Conservation (phyloP, 2,329 filamentous ascomycete species). For the Grosmannia penicillata region DNA sequence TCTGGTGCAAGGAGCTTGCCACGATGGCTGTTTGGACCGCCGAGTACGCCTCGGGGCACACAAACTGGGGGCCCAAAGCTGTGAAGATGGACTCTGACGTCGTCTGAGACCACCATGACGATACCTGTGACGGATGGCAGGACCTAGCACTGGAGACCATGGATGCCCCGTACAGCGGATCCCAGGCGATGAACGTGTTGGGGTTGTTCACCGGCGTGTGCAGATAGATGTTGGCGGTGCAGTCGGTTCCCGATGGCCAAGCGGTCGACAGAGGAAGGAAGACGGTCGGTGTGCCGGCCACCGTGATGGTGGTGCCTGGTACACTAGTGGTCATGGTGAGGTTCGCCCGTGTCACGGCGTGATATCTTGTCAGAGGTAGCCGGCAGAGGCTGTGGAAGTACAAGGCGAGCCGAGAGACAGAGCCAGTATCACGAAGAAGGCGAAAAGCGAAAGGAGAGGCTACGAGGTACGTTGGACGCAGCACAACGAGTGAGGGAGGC, state of each 20-base stretch:
- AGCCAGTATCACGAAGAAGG: too few species aligned
- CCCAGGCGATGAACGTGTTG: constrained; percentile 6
- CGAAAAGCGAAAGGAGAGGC: too few species aligned
- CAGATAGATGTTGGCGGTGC: constrained; percentile 6
- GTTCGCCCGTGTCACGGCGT: too few species aligned
- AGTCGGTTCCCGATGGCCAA: constrained; percentile 2
- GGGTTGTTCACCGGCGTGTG: constrained; percentile 1
- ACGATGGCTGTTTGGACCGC: constrained; percentile 4
- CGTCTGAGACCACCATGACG: constrained; percentile 3
- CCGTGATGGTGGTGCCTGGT: constrained; percentile 3
- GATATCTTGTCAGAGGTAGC: too few species aligned
- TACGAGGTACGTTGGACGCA: too few species aligned
- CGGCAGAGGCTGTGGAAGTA: too few species aligned
- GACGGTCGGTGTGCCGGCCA: constrained; percentile 6
- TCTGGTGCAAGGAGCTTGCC: constrained; percentile 3
- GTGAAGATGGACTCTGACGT: not conserved
- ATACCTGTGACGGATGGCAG: constrained; percentile 2
- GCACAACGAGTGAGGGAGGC: too few species aligned
- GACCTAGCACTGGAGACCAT: not conserved
- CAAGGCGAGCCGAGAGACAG: too few species aligned
- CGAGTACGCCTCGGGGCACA: constrained; percentile 2
- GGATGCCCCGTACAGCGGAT: constrained; percentile 2
- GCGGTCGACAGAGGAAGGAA: constrained; percentile 3
- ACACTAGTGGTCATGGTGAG: not conserved
- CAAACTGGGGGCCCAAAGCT: constrained; percentile 2